Evolutionary conservation across 805 yeast species (phyloP), one percentile per base, ranked within the genome.

Genomic region (Saturnispora serradocipensis): DNA sequence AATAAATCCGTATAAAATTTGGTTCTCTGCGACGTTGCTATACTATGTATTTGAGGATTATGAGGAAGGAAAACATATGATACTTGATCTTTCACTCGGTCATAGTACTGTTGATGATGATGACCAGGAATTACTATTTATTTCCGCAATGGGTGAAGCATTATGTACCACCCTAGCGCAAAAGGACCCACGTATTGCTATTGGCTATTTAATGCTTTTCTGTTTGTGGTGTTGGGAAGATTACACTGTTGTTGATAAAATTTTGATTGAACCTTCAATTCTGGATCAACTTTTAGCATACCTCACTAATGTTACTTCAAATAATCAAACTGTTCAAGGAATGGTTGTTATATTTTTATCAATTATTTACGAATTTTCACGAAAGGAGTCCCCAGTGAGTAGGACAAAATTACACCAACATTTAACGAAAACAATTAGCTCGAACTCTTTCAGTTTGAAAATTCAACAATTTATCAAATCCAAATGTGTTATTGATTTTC

Each of bases 1-100:
- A 50, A 67, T 90, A 34, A 91, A 93, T 58, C 97, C 99, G 0
- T 93, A 89, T 63, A 80, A 82, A 59, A 67, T 81, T 1, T 93
- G 96, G 93, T 90, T 91, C 67, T 80, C 96, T 0, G 71, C 86
- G 2, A 76, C 81, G 4, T 70, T 88, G 4, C 63, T 91, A 22
- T 71, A 85, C 43, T 78, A 77, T 50, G 63, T 89, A 2, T 76
- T 89, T 54, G 78, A 77, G 50, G 84, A 77, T 38, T 70, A 67
- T 53, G 72, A 72, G 5, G 79, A 74, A 18, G 69, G 78, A 16
- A 77, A 78, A 55, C 70, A 70, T 7, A 53, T 73, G 13, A 75
- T 84, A 0, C 66, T 78, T 45, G 61, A 64, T 0, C 71, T 87
- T n/a, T 67, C 65, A 3, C 67, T 78, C 34, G 96, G 95, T 8